Evolutionary conservation across 805 yeast genomes (phyloP), one percentile per base, ranked within the genome.

Genomic region (Phaffomyces opuntiae): DNA sequence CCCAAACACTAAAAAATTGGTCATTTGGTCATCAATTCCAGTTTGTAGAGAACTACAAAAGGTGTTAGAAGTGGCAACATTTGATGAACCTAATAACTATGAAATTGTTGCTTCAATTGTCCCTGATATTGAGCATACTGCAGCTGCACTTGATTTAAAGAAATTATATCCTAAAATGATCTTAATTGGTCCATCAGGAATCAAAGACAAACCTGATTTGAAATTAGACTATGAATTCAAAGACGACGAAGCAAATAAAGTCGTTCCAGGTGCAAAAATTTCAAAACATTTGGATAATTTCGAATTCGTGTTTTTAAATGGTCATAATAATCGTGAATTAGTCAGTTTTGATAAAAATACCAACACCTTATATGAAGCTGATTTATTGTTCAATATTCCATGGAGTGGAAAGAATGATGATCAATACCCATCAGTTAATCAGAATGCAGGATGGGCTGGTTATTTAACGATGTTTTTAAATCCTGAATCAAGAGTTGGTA

Each of bases 101-200:
- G 67, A 70, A 25, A 67, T 80, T 29, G 60, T 73, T 5, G 74
- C 78, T 51, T 65, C 80, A 33, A 68, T 83, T 38, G 68, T 83
- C 38, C 87, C 88, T 2, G 86, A 83, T 56, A 57, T 51, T 29
- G 84, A 79, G 52, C 89, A 83, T 56, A 79, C 85, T 1, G 62
- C 82, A 75, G 86, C 83, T 4, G 75, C 81, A 13, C 54, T 62
- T 25, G 71, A 74, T 9, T 75, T 81, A 64, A 73, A 75, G 56
- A 66, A 68, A 21, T 60, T 63, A 43, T 72, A 65, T 57, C 85
- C 87, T 4, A 54, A 66, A 3, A 61, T 77, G 43, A 71, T 75
- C 53, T 60, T 82, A 21, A 69, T 82, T 48, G 86, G 81, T 7
- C 70, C 76, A 63, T 49, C 53, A 12, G 78, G 68, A 1, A 54